Base-by-base conservation (phyloP, 148 eudicot genomes). In the Camellia lanceoleosa region DNA sequence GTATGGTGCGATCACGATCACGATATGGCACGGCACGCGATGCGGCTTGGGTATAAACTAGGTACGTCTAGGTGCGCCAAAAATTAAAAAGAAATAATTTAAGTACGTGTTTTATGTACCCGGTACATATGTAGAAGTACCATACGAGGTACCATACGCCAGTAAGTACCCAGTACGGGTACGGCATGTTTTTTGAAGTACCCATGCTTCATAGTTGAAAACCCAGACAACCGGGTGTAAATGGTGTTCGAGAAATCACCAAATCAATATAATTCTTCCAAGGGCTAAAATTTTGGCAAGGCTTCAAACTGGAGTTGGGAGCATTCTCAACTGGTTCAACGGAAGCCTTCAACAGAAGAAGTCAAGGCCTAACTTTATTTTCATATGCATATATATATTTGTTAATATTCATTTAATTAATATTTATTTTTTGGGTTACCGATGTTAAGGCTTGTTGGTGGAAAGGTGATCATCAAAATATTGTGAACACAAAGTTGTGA, bases 381-480 rank as follows among this genome's bases (percentile, higher is more conserved):
- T 15, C 20, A 23, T 6, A 1, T 30, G 1, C 38, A 30, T 8
- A 20, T 19, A 14, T 14, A 10, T 23, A 64, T 23, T 6, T 64
- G 42, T 19, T 64, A 19, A 30, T 64, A 7, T 64, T 30, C 42
- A 23, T 30, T 23, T 74, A 59, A 16, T 58, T 41, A 38, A 13
- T 41, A 30, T 38, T 41, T 18, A 60, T 20, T 23, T 62, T 64
- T 64, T 30, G 47, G 49, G 23, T 56, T 38, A 74, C 42, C 46
- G n/a, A 74, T 42, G 3, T 59, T 16, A 74, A 58, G 54, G 77
- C 66, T 74, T 74, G 30, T 73, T 30, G 66, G 8, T 61, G 69
- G 56, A 62, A 30, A 46, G 43, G 58, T 44, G 69, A 47, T 76
- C 12, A 43, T 61, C 62, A 55, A 5, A 76, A 44, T 62, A 7